phyloP scores from a whole-genome alignment of 495 filamentous ascomycete genomes.

The Neurospora sp. region DNA sequence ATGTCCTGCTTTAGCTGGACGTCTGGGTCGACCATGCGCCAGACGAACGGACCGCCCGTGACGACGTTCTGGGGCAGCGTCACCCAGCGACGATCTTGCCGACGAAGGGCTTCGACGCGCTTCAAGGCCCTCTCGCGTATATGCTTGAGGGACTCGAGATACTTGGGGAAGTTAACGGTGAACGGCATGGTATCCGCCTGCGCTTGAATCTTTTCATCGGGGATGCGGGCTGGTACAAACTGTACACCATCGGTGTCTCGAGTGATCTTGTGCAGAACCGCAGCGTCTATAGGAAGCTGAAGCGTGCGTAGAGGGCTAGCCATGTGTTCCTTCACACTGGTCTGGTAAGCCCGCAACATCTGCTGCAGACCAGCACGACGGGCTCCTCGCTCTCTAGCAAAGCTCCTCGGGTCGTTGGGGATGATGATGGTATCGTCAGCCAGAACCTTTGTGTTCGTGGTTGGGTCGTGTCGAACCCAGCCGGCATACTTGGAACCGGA shows the following conservation, averaged over 20 bases:
- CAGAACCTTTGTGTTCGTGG: slow-evolving; percentile 4
- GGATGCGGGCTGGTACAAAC: slow-evolving; percentile 5
- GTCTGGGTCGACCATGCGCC: slow-evolving; percentile 3
- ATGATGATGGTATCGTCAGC: slow-evolving; percentile 3
- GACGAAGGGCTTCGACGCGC: not conserved
- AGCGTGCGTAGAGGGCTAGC: slow-evolving; percentile 19
- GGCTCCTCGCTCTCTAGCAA: slow-evolving; percentile 24
- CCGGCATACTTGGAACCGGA: not conserved
- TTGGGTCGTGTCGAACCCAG: slow-evolving; percentile 1
- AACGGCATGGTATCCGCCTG: slow-evolving; percentile 13
- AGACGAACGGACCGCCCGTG: slow-evolving; percentile 9
- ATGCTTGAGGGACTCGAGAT: not conserved
- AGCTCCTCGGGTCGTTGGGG: not conserved
- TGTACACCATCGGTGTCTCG: slow-evolving; percentile 4
- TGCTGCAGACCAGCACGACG: slow-evolving; percentile 31
- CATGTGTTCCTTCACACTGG: slow-evolving; percentile 10
- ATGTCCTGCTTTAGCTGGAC: slow-evolving; percentile 5
- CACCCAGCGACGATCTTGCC: not conserved
- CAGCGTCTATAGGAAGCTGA: slow-evolving; percentile 16
- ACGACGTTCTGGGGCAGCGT: slow-evolving; percentile 10
- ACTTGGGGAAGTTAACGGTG: slow-evolving; percentile 3
- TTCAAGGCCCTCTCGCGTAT: slow-evolving; percentile 1
- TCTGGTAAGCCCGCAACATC: slow-evolving; percentile 19
- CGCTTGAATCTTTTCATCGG: not conserved
- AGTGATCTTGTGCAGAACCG: not conserved